Base-by-base conservation (phyloP, 2,329 filamentous ascomycete genomes). In the Amylocarpus encephaloides region DNA sequence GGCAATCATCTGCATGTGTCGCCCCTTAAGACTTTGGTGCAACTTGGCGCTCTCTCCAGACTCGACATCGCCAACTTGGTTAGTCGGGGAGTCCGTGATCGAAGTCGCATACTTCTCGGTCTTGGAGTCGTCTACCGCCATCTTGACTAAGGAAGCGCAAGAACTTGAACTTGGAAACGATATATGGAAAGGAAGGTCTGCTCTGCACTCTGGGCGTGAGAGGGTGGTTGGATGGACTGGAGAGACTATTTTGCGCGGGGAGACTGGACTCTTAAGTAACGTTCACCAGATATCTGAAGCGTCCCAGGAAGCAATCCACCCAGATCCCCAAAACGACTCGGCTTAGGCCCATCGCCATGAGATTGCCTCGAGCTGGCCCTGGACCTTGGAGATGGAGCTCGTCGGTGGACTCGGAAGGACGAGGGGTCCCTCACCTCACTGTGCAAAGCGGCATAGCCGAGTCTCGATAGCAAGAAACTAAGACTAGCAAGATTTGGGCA, bases 1-100 rank as follows among this genome's bases (percentile, higher is more conserved):
- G 46, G 72, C 72, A 63, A 74, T 74, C 72, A 75, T 75, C 61
- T 76, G 72, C 66, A 76, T 68, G 61, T 75, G 73, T 59, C 73
- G 67, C 13, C 69, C 68, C 64, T 74, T 73, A 59, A 76, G 67
- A 32, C 62, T 58, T 56, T 64, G 59, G 51, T 66, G 62, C 55
- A 68, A 46, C 39, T 62, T 78, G 33, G 47, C 50, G n/a, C 44
- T 44, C 35, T 59, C 50, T 35, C 56, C 57, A 1, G 45, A 38
- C 49, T 63, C 59, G 30, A 61, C 29, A 49, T 64, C 61, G 46
- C 46, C 38, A 26, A 26, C 22, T 26, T 26, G 22, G 16, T 29
- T 29, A 26, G 29, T 32, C 6, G 45, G 34, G 11, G 45, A 47
- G 13, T 40, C 18, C 3, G 40, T 13, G 13, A 22, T 18, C 29